Evolutionary conservation across 768 basidiomycete species (phyloP).

Genomic region (Podaxis sp.): DNA sequence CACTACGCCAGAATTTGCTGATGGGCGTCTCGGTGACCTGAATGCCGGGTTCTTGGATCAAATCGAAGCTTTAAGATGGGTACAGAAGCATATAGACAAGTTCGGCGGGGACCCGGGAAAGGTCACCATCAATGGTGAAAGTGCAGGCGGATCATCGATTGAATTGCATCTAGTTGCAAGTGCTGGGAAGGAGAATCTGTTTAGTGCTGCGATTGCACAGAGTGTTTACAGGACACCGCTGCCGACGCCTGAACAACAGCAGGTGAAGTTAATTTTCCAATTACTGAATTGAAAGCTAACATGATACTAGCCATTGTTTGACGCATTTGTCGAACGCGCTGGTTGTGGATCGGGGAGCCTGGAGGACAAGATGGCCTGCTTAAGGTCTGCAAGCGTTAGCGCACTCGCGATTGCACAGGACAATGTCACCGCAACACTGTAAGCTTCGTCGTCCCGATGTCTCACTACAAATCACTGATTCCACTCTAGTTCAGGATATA

Average conservation of each 20-base stretch:
- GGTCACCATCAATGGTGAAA: constrained; percentile 60
- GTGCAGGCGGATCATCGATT: constrained; percentile 52
- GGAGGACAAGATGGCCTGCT: constrained; percentile 35
- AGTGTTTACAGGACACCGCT: constrained; percentile 53
- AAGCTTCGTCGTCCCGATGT: constrained; percentile 4
- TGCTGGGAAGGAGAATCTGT: constrained; percentile 30
- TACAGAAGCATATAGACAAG: constrained; percentile 50
- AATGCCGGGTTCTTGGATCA: constrained; percentile 59
- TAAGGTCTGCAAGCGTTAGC: constrained; percentile 46
- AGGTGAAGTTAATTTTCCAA: constrained; percentile 29
- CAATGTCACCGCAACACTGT: constrained; percentile 38
- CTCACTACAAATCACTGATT: not conserved
- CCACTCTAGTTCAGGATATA: constrained; percentile 34
- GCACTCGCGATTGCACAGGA: constrained; percentile 55
- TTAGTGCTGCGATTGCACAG: constrained; percentile 56
- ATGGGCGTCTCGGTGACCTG: constrained; percentile 37
- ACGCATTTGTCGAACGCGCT: constrained; percentile 43
- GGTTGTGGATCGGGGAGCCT: constrained; percentile 41
- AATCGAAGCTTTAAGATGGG: constrained; percentile 59
- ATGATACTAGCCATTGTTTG: constrained; percentile 41
- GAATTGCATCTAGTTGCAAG: constrained; percentile 55
- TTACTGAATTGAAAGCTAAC: not conserved
- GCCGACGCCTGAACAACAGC: constrained; percentile 46
- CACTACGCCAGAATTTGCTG: constrained; percentile 40
- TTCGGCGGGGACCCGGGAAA: constrained; percentile 61